Evolutionary conservation across 176 grass and related monocot species (phyloP).

Genomic region (Carex kokanica): DNA sequence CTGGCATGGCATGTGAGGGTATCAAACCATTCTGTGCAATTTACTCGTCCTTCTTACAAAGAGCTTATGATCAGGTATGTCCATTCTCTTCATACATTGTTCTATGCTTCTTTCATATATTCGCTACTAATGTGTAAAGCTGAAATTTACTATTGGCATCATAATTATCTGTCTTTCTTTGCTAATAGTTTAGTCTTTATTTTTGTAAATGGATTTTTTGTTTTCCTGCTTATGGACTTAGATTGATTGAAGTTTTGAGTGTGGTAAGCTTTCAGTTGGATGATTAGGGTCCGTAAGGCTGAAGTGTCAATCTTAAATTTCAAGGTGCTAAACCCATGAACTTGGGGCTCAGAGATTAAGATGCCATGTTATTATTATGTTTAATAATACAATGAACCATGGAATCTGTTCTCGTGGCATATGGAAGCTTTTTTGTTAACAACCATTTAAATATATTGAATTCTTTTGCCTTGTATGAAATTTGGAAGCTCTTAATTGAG

Average conservation of each 20-base stretch:
- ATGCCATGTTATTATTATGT: not conserved
- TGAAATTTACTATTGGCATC: not conserved
- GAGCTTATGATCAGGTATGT: conserved; percentile 82
- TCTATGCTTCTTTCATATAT: not conserved
- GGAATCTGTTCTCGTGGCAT: not conserved
- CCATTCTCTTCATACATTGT: not conserved
- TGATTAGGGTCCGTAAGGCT: not conserved
- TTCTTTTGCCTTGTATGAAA: not conserved
- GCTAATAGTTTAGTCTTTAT: not conserved
- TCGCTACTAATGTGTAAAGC: not conserved
- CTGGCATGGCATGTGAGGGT: conserved; percentile 85
- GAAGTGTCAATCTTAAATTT: not conserved
- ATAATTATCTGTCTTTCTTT: not conserved
- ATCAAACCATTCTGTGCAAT: conserved; percentile 97
- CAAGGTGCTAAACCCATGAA: not conserved
- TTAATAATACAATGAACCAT: not conserved
- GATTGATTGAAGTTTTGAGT: conserved; percentile 4
- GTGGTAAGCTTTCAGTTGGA: not conserved
- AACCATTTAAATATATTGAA: not conserved
- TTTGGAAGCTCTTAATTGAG: not conserved
- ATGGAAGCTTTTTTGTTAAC: not conserved
- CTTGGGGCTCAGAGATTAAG: not conserved
- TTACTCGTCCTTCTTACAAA: conserved; percentile 95
- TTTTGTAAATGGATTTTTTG: not conserved
- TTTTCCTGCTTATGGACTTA: not conserved